A percentile compares a stretch with the other conserved stretches of the same genome.
These are phyloP conservation scores for Crataegus laevigata DNA, from an alignment of 306 rosid genomes.

Conservation along the genomic window DNA sequence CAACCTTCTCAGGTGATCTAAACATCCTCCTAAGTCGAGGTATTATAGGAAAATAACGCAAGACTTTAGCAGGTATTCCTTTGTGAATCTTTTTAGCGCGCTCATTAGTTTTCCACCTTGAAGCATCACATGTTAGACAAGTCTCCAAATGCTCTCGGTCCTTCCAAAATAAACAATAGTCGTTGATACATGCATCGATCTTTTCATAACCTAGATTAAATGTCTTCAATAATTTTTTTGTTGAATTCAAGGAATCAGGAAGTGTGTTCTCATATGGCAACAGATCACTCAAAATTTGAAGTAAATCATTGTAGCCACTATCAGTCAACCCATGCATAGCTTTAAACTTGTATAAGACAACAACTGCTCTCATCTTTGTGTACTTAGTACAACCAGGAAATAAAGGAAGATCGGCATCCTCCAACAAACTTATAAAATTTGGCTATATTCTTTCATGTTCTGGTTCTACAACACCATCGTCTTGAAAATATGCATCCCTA, in stretches of 20 bases:
- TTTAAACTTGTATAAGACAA: too few species aligned
- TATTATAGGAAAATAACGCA: too few species aligned
- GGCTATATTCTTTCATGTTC: too few species aligned
- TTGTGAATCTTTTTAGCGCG: background rate
- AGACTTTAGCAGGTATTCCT: background rate
- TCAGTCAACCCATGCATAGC: too few species aligned
- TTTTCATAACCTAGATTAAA: slow-evolving; percentile 1
- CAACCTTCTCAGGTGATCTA: too few species aligned
- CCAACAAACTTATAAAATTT: too few species aligned
- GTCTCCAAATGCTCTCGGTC: background rate
- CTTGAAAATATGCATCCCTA: too few species aligned
- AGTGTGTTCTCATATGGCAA: background rate
- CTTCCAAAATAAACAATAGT: background rate
- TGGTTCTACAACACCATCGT: too few species aligned
- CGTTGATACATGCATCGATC: background rate
- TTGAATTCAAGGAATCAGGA: background rate
- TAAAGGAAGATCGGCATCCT: too few species aligned
- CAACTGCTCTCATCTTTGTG: too few species aligned
- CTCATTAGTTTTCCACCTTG: background rate
- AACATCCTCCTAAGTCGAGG: too few species aligned
- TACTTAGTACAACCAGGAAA: too few species aligned
- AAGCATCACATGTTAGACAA: background rate
- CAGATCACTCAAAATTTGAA: background rate
- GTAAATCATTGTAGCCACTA: background rate
- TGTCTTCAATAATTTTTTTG: background rate